Evolutionary conservation across 768 basidiomycete genomes (phyloP).

Genomic region (Calocybe cyanea): DNA sequence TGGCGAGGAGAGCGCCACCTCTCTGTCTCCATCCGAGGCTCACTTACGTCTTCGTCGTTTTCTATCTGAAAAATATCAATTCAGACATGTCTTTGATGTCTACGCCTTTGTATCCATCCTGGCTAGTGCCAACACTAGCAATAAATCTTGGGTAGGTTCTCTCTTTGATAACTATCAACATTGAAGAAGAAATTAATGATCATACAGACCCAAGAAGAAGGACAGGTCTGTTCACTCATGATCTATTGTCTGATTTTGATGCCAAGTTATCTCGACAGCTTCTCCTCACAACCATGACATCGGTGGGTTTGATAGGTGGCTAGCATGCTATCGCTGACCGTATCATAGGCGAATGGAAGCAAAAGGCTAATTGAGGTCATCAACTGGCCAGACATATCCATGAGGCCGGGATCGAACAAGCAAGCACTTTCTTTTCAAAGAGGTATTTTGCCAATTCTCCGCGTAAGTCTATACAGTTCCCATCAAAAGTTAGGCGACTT

Average conservation of each 20-base stretch:
- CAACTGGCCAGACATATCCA: slow-evolving; percentile 38
- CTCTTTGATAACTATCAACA: too few species aligned
- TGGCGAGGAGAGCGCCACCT: slow-evolving; percentile 22
- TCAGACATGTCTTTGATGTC: slow-evolving; percentile 35
- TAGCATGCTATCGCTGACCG: neutral
- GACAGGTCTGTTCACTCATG: slow-evolving; percentile 52
- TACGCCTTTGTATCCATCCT: slow-evolving; percentile 42
- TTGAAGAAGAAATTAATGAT: slow-evolving; percentile 6
- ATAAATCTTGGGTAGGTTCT: slow-evolving; percentile 40
- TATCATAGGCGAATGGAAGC: slow-evolving; percentile 28
- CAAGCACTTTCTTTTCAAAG: slow-evolving; percentile 53
- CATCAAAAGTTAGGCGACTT: too few species aligned
- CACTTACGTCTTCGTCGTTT: slow-evolving; percentile 43
- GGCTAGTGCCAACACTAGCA: slow-evolving; percentile 34
- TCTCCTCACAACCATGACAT: slow-evolving; percentile 35
- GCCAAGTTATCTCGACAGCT: too few species aligned
- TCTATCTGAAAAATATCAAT: slow-evolving; percentile 39
- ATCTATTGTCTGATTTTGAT: too few species aligned
- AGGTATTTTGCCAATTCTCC: slow-evolving; percentile 50
- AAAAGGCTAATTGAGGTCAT: slow-evolving; percentile 51
- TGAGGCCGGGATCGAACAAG: slow-evolving; percentile 28
- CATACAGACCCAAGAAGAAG: slow-evolving; percentile 42
- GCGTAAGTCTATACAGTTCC: slow-evolving; percentile 25
- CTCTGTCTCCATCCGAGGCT: slow-evolving; percentile 41
- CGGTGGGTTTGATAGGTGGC: too few species aligned